Percentiles rank a stretch among this genome's conserved stretches.
Evolutionary conservation across 495 filamentous ascomycete species (phyloP).

Genomic region (Xylaria sp.): DNA sequence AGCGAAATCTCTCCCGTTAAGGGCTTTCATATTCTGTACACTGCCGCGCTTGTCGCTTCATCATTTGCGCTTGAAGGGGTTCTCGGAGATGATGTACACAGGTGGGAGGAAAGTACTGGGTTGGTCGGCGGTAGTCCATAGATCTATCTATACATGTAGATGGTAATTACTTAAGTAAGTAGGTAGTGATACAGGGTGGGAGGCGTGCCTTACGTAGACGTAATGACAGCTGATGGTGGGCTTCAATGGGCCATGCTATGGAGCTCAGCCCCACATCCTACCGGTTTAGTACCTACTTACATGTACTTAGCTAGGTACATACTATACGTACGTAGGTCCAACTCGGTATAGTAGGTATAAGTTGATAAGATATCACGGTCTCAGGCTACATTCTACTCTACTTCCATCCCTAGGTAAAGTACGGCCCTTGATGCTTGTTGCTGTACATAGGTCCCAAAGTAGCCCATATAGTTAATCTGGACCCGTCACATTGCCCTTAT

Average conservation of each 20-base stretch:
- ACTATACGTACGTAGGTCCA: not conserved
- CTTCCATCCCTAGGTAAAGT: no score
- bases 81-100: not conserved
- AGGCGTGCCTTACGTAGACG: not conserved
- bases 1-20: slow-evolving; percentile 76
- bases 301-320: not conserved
- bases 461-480: not conserved
- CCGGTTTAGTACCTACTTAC: not conserved
- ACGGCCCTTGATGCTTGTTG: no score
- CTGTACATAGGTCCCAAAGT: no score
- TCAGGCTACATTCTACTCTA: not conserved
- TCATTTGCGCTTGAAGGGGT: slow-evolving; percentile 41
- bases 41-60: slow-evolving; percentile 46
- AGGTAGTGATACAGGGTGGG: not conserved
- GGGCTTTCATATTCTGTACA: slow-evolving; percentile 69
- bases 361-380: not conserved
- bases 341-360: not conserved
- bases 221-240: slow-evolving; percentile 1
- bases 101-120: not conserved
- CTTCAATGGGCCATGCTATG: not conserved
- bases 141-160: no score
- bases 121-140: not conserved
- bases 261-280: not conserved
- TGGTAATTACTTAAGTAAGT: not conserved
- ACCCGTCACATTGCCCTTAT: not conserved